phyloP scores from a whole-genome alignment of 495 filamentous ascomycete genomes.

The Daldinia loculata region DNA sequence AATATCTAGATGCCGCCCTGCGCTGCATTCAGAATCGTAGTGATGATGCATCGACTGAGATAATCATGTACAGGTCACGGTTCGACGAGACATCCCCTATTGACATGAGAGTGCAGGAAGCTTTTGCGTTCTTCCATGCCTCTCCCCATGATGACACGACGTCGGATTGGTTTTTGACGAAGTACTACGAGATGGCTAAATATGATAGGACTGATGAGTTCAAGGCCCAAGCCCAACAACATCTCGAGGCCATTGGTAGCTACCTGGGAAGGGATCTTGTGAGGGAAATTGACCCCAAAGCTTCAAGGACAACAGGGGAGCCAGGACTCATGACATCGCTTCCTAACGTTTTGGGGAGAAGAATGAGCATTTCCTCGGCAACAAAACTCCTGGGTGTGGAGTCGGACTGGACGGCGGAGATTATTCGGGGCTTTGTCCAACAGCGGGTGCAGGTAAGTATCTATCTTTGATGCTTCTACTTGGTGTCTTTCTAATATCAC shows the following conservation, averaged over 20 bases:
- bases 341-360: background rate
- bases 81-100: slow-evolving; percentile 33
- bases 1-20: slow-evolving; percentile 38
- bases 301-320: background rate
- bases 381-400: slow-evolving; percentile 31
- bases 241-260: slow-evolving; percentile 39
- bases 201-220: slow-evolving; percentile 7
- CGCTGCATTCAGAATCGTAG: slow-evolving; percentile 38
- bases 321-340: slow-evolving; percentile 10
- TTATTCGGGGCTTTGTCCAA: slow-evolving; percentile 38
- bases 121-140: slow-evolving; percentile 35
- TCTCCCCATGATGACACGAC: slow-evolving; percentile 5
- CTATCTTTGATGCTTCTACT: background rate
- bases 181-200: slow-evolving; percentile 28
- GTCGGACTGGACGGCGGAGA: slow-evolving; percentile 35
- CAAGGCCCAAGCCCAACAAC: slow-evolving; percentile 22
- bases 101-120: slow-evolving; percentile 29
- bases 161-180: slow-evolving; percentile 27
- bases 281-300: slow-evolving; percentile 21
- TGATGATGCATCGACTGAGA: slow-evolving; percentile 37
- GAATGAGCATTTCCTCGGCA: slow-evolving; percentile 39
- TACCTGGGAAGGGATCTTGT: slow-evolving; percentile 35
- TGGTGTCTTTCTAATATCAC: slow-evolving; percentile 10
- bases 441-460: slow-evolving; percentile 25
- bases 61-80: slow-evolving; percentile 43